A percentile compares a stretch with the other conserved stretches of the same genome.
phyloP scores from a whole-genome alignment of 2,329 filamentous ascomycete species.

The Calonectria pteridis region DNA sequence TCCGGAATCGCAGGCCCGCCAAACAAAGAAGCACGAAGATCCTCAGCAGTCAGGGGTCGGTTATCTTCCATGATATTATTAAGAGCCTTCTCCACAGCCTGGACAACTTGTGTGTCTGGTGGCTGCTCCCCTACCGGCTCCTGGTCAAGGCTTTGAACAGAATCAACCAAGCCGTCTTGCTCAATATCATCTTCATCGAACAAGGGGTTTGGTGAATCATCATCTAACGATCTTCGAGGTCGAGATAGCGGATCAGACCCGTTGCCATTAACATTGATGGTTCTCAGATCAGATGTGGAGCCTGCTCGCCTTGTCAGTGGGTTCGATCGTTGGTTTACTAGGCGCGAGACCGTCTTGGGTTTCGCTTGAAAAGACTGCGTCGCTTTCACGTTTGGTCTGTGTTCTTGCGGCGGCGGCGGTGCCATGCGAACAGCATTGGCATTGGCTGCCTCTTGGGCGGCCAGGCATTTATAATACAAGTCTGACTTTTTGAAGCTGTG shows the following conservation, averaged over 20 bases:
- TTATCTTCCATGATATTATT: conserved; percentile 92
- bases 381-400: conserved; percentile 43
- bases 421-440: conserved; percentile 40
- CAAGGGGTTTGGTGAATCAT: conserved; percentile 62
- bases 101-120: conserved; percentile 84
- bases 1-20: conserved; percentile 43
- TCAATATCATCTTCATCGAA: conserved; percentile 89
- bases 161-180: conserved; percentile 76
- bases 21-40: conserved; percentile 76
- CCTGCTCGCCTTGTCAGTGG: conserved; percentile 56
- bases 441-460: conserved; percentile 80
- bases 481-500: conserved; percentile 92
- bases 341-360: conserved; percentile 58
- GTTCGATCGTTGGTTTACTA: conserved; percentile 53
- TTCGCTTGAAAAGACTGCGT: conserved; percentile 58
- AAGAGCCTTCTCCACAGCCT: conserved; percentile 92
- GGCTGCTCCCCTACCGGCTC: conserved; percentile 66
- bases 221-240: conserved; percentile 79
- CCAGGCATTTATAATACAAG: conserved; percentile 94
- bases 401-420: conserved; percentile 35
- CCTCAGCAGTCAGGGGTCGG: conserved; percentile 72
- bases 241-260: conserved; percentile 55
- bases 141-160: conserved; percentile 83
- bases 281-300: conserved; percentile 63
- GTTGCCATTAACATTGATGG: conserved; percentile 52